phyloP scores from a whole-genome alignment of 2,329 filamentous ascomycete genomes.

The Beauveria medogensis region DNA sequence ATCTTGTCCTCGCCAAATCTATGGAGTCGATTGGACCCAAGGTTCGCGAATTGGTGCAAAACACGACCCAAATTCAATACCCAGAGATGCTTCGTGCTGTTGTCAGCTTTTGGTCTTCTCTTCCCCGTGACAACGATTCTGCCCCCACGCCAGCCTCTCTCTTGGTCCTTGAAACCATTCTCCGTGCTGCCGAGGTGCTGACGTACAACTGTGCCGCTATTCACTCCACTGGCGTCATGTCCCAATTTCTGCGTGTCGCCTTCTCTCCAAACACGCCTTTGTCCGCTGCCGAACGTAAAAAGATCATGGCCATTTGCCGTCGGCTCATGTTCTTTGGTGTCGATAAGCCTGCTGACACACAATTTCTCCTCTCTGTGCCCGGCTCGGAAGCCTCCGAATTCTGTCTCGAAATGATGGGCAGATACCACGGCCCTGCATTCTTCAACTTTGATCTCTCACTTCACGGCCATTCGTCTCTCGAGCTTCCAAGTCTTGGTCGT shows the following conservation, averaged over 20 bases:
- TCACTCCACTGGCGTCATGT: slow-evolving; percentile 65
- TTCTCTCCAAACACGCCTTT: slow-evolving; percentile 47
- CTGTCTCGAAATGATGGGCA: slow-evolving; percentile 61
- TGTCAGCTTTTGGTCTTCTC: slow-evolving; percentile 55
- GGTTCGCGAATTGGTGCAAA: slow-evolving; percentile 41
- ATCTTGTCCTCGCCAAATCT: slow-evolving; percentile 29
- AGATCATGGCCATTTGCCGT: slow-evolving; percentile 60
- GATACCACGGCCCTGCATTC: slow-evolving; percentile 70
- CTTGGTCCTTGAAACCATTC: slow-evolving; percentile 57
- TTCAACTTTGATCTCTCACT: slow-evolving; percentile 91
- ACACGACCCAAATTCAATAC: slow-evolving; percentile 47
- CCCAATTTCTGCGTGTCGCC: slow-evolving; percentile 54
- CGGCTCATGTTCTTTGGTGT: slow-evolving; percentile 68
- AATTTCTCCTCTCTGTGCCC: slow-evolving; percentile 55
- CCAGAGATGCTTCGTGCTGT: slow-evolving; percentile 56
- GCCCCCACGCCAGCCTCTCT: slow-evolving; percentile 48
- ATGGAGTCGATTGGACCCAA: slow-evolving; percentile 28
- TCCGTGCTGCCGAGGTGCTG: slow-evolving; percentile 50
- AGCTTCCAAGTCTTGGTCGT: slow-evolving; percentile 77
- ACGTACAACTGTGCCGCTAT: slow-evolving; percentile 62
- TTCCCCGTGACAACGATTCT: slow-evolving; percentile 39
- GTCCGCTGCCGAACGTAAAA: slow-evolving; percentile 44
- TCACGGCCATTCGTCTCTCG: slow-evolving; percentile 82
- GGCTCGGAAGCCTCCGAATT: slow-evolving; percentile 56
- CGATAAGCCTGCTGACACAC: slow-evolving; percentile 72